A percentile compares a stretch with the other conserved stretches of the same genome.
Conservation (phyloP, 331 rosid genomes). For the Quercus phellos region DNA sequence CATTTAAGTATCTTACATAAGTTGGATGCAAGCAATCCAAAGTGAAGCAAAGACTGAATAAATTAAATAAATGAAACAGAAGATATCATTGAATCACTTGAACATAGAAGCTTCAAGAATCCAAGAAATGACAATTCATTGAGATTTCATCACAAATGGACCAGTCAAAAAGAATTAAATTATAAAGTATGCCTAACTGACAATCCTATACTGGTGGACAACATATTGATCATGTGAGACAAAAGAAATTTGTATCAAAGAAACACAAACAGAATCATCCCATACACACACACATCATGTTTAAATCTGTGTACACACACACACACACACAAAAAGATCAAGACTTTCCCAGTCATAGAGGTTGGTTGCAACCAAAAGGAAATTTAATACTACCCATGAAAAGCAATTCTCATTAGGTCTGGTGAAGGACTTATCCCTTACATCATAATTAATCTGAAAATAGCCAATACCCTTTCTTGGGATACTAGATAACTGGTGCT, state of each 20-base stretch:
- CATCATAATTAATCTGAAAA: not conserved
- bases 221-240: not conserved
- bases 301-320: too few relatives aligned
- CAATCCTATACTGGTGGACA: not conserved
- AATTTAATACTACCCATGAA: not conserved
- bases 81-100: not conserved
- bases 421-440: not conserved
- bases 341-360: not conserved
- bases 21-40: not conserved
- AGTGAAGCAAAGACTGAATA: not conserved
- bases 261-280: not conserved
- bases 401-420: not conserved
- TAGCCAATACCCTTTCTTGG: not conserved
- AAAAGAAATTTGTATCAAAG: not conserved
- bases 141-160: not conserved
- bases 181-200: not conserved
- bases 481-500: not conserved
- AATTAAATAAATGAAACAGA: not conserved
- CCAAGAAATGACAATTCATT: not conserved
- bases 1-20: not conserved
- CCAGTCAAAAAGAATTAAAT: not conserved
- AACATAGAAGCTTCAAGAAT: not conserved
- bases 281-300: too few relatives aligned
- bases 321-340: too few relatives aligned
- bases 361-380: not conserved